Evolutionary conservation across 2,329 filamentous ascomycete species (phyloP), one percentile per base, ranked within the genome.

Genomic region (Trichocomaceae sp.): DNA sequence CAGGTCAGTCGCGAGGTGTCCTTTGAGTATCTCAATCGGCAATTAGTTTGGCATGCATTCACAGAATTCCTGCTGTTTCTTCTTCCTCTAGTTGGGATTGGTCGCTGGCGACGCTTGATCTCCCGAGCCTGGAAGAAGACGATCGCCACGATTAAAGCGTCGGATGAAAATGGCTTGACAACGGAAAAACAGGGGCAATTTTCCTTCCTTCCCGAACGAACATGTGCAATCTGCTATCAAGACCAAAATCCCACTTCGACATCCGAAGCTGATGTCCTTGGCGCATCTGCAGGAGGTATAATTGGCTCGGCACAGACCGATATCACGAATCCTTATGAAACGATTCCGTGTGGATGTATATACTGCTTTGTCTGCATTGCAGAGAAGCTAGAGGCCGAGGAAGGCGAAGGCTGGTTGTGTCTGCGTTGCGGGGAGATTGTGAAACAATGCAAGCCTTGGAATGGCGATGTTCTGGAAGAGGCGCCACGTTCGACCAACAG

Each of bases 41-140:
- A 99, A 73, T 83, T 99, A 10, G 93, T 99, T 37, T 99, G 93
- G 93, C 93, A 99, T 72, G 93, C 93, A n/a, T 96, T 99, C 65
- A 99, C 93, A 23, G 93, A 99, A 69, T 99, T 99, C 64, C 78
- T 99, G n/a, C 81, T 99, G 31, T 99, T 97, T 70, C 82, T 97
- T 17, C 79, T 99, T n/a, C 93, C 93, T 0, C 80, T 99, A n/a
- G 88, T 99, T 42, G 93, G 93, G 50, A 92, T 99, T 62, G 86
- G 88, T 65, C 83, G 90, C 61, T 99, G 93, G 93, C 83, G 90
- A 56, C 82, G 91, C 61, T 96, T 92, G 86, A 77, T 96, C n/a
- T 79, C 82, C 19, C 82, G 90, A 59, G 84, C 85, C n/a, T 95
- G 90, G 89, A 84, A 87, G 62, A 90, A 86, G 69, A 85, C 88